Evolutionary conservation across 2,329 filamentous ascomycete genomes (phyloP).

Genomic region (Fusarium mundagurra): DNA sequence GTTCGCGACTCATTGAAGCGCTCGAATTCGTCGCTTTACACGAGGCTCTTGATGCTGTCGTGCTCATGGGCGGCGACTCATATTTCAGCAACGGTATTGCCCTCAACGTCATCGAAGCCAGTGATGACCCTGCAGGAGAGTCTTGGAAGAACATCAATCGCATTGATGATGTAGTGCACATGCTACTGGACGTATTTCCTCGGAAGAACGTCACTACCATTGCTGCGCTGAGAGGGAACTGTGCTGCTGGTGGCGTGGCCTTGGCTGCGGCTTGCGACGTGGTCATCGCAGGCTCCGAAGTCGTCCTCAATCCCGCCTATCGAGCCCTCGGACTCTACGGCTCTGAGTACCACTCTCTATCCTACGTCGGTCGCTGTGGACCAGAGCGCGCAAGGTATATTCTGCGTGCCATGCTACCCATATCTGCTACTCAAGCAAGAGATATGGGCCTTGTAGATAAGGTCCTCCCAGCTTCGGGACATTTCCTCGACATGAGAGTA

Average conservation of each 20-base stretch:
- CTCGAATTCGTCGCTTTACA: slow-evolving; percentile 5
- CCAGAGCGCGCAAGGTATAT: not conserved
- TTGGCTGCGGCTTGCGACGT: slow-evolving; percentile 26
- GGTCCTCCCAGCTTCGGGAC: not conserved
- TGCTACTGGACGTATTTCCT: not conserved
- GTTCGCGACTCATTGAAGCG: slow-evolving; percentile 24
- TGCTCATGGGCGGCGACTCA: slow-evolving; percentile 25
- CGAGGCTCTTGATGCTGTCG: slow-evolving; percentile 2
- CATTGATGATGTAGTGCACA: slow-evolving; percentile 15
- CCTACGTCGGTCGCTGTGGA: slow-evolving; percentile 13
- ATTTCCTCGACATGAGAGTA: not conserved
- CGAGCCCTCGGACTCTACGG: slow-evolving; percentile 24
- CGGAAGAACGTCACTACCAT: slow-evolving; percentile 1
- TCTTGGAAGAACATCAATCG: slow-evolving; percentile 29
- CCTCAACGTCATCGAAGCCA: slow-evolving; percentile 31
- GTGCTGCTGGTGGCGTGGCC: slow-evolving; percentile 28
- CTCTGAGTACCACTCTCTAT: slow-evolving; percentile 29
- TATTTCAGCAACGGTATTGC: slow-evolving; percentile 34
- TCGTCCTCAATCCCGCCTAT: slow-evolving; percentile 30
- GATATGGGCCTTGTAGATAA: slow-evolving; percentile 5
- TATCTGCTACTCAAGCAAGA: slow-evolving; percentile 7
- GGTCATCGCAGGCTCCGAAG: slow-evolving; percentile 16
- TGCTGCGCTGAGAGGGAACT: slow-evolving; percentile 24
- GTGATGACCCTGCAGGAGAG: slow-evolving; percentile 6
- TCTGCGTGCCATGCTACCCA: not conserved